These are phyloP conservation scores for Colletotrichum tabaci DNA, from an alignment of 2,329 filamentous ascomycete genomes.

Conservation along the genomic window DNA sequence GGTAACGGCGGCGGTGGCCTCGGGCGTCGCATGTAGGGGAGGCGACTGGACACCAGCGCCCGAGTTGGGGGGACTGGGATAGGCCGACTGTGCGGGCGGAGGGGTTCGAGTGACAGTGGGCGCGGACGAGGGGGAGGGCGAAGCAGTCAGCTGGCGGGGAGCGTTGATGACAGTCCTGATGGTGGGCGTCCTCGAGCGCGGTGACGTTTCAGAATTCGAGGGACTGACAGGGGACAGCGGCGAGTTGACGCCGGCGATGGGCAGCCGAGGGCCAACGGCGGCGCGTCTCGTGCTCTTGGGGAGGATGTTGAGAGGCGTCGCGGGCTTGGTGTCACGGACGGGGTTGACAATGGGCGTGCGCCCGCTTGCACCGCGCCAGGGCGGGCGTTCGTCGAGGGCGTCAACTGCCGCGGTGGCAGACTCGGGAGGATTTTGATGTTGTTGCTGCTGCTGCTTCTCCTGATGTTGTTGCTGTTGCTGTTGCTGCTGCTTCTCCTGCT, in stretches of 20 bases:
- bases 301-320: constrained; percentile 70
- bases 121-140: constrained; percentile 44
- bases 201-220: constrained; percentile 53
- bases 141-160: constrained; percentile 41
- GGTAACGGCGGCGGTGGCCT: constrained; percentile 21
- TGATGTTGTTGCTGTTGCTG: constrained; percentile 2
- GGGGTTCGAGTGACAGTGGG: constrained; percentile 35
- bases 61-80: constrained; percentile 53
- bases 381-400: constrained; percentile 62
- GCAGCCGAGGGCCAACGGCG: constrained; percentile 46
- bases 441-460: no score
- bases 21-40: constrained; percentile 43
- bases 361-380: constrained; percentile 83
- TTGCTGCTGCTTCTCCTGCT: constrained; percentile 43
- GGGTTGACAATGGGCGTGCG: constrained; percentile 75
- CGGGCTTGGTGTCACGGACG: constrained; percentile 72
- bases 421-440: constrained; percentile 32
- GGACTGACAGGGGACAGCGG: constrained; percentile 52
- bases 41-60: constrained; percentile 41
- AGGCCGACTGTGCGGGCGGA: constrained; percentile 45
- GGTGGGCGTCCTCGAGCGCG: constrained; percentile 47
- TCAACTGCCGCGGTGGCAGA: constrained; percentile 36
- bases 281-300: constrained; percentile 64
- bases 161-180: constrained; percentile 51
- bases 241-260: constrained; percentile 42